phyloP scores from a whole-genome alignment of 345 rosid species.

The Luvunga scandens region DNA sequence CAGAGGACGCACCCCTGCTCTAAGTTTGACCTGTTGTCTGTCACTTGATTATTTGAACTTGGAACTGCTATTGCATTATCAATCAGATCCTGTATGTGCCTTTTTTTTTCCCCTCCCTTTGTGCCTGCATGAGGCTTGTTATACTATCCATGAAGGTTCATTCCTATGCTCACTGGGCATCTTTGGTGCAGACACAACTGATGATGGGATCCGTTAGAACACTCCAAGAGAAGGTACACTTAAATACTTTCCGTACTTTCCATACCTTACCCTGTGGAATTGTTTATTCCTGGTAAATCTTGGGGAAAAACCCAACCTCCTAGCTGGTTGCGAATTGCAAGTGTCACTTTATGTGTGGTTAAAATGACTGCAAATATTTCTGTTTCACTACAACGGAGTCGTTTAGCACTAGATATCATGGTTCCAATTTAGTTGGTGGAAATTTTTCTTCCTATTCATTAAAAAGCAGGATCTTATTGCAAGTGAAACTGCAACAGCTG shows the following conservation, averaged over 20 bases:
- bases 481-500: neutral
- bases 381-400: neutral
- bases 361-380: neutral
- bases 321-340: too few relatives aligned
- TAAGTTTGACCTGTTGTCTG: neutral
- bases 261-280: neutral
- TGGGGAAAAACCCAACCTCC: neutral
- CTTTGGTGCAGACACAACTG: slow-evolving; percentile 33
- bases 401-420: neutral
- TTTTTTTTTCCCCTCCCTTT: neutral
- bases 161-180: neutral
- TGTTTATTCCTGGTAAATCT: neutral
- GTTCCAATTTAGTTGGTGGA: neutral
- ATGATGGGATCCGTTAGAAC: slow-evolving; percentile 25
- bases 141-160: neutral
- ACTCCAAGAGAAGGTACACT: slow-evolving; percentile 44
- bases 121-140: neutral
- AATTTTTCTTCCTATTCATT: neutral
- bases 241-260: neutral
- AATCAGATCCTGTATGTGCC: neutral
- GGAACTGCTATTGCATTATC: neutral
- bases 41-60: neutral
- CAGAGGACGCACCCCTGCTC: neutral
- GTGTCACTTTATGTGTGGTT: neutral
- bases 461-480: neutral